phyloP scores from a whole-genome alignment of 1,284 basidiomycete genomes.

The Austroboletus novae-zelandiae region DNA sequence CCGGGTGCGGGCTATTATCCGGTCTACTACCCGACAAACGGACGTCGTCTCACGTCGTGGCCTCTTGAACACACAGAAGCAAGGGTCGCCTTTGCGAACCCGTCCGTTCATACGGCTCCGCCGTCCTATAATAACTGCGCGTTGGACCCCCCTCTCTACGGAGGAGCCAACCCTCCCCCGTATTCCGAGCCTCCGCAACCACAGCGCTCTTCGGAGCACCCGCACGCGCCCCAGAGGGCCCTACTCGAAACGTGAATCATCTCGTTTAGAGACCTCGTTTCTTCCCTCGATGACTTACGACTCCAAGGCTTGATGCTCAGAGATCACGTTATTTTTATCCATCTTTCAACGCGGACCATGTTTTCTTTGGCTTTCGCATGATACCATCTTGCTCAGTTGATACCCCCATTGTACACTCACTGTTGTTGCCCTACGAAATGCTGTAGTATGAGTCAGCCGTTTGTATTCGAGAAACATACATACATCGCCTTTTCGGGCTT shows the following conservation, averaged over 20 bases:
- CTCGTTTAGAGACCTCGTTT: neutral
- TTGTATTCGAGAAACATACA: neutral
- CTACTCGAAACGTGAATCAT: neutral
- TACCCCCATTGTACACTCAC: slow-evolving; percentile 4
- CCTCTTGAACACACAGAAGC: slow-evolving; percentile 9
- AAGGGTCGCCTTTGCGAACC: neutral
- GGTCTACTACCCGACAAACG: neutral
- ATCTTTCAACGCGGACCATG: neutral
- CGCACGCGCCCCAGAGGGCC: slow-evolving; percentile 2
- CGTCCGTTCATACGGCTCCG: neutral
- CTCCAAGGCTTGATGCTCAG: neutral
- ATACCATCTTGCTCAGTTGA: slow-evolving; percentile 8
- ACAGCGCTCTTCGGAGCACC: neutral
- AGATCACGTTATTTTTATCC: neutral
- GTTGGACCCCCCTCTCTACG: slow-evolving; percentile 15
- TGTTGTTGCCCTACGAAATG: neutral
- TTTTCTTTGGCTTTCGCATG: neutral
- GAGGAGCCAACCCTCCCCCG: slow-evolving; percentile 8
- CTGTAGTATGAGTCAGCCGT: neutral
- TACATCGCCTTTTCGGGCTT: neutral
- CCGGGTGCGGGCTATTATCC: neutral
- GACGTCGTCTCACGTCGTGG: neutral
- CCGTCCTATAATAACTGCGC: neutral
- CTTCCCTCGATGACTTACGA: neutral
- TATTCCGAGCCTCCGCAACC: slow-evolving; percentile 6